Percentiles rank a stretch among this genome's conserved stretches.
Evolutionary conservation across 768 basidiomycete genomes (phyloP).

Genomic region (Podaxis sp.): DNA sequence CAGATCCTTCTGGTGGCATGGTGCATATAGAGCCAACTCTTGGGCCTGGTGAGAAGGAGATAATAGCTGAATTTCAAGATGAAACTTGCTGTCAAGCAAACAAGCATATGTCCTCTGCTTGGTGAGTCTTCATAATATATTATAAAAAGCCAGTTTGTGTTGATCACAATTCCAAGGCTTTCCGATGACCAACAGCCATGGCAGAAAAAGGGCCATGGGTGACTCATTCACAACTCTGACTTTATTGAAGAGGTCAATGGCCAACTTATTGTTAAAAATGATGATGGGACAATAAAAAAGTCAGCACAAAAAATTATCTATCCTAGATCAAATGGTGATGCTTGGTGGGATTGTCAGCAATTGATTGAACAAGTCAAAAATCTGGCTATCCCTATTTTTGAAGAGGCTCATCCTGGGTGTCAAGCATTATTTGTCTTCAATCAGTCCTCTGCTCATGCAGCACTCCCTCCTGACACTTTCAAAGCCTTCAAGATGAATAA

Average conservation of each 20-base stretch:
- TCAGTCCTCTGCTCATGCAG: slow-evolving; percentile 40
- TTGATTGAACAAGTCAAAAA: slow-evolving; percentile 30
- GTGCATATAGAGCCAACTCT: slow-evolving; percentile 21
- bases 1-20: slow-evolving; percentile 16
- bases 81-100: slow-evolving; percentile 29
- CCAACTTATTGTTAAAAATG: slow-evolving; percentile 24
- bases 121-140: slow-evolving; percentile 11
- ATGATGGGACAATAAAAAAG: slow-evolving; percentile 22
- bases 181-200: slow-evolving; percentile 21
- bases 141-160: not conserved
- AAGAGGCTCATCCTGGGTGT: slow-evolving; percentile 29
- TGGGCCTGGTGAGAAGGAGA: slow-evolving; percentile 20
- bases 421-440: slow-evolving; percentile 37
- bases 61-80: slow-evolving; percentile 30
- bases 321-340: slow-evolving; percentile 33
- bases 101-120: slow-evolving; percentile 17
- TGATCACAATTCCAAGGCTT: slow-evolving; percentile 2
- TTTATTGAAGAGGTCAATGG: slow-evolving; percentile 36
- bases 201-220: slow-evolving; percentile 30
- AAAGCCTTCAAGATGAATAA: slow-evolving; percentile 43
- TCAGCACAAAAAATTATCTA: slow-evolving; percentile 36
- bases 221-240: slow-evolving; percentile 38
- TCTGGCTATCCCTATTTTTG: slow-evolving; percentile 34
- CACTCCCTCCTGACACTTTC: slow-evolving; percentile 35
- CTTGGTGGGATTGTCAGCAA: slow-evolving; percentile 37